Conservation (phyloP, 108 stramenopile species). For the Fragilaria radians region DNA sequence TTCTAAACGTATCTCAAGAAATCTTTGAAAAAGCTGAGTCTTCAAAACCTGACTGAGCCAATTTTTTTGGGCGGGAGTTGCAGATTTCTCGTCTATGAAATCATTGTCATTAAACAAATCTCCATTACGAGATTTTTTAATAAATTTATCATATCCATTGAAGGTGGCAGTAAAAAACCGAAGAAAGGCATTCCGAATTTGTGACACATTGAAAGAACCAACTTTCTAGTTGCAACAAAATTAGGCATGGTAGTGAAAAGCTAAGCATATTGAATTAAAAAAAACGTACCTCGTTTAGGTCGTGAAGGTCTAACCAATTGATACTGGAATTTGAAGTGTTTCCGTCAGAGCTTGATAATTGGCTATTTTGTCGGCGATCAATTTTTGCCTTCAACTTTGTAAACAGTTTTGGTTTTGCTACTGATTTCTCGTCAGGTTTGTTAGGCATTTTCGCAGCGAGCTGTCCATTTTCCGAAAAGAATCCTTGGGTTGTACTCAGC, state of each 20-base stretch:
- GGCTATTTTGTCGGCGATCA: slow-evolving; percentile 25
- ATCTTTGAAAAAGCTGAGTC: slow-evolving; percentile 74
- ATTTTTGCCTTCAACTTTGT: slow-evolving; percentile 1
- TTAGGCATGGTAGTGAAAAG: no score
- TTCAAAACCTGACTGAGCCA: slow-evolving; percentile 30
- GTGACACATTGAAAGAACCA: neutral
- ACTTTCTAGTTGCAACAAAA: no score
- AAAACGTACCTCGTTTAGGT: neutral
- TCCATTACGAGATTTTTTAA: slow-evolving; percentile 11
- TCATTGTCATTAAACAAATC: slow-evolving; percentile 44
- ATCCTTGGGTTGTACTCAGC: slow-evolving; percentile 28
- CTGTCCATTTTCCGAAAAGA: slow-evolving; percentile 22
- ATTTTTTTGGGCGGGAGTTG: neutral
- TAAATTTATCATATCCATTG: slow-evolving; percentile 44
- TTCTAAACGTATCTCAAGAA: slow-evolving; percentile 53
- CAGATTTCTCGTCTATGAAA: slow-evolving; percentile 39
- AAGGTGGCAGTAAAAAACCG: slow-evolving; percentile 74
- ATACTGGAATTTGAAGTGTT: no score
- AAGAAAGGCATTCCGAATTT: slow-evolving; percentile 67
- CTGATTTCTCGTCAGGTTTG: neutral
- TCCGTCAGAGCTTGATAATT: neutral
- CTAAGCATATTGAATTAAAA: neutral
- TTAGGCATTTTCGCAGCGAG: neutral
- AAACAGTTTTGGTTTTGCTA: neutral
- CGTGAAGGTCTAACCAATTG: neutral